phyloP scores from a whole-genome alignment of 306 rosid genomes.

The Dalbergia cochinchinensis region DNA sequence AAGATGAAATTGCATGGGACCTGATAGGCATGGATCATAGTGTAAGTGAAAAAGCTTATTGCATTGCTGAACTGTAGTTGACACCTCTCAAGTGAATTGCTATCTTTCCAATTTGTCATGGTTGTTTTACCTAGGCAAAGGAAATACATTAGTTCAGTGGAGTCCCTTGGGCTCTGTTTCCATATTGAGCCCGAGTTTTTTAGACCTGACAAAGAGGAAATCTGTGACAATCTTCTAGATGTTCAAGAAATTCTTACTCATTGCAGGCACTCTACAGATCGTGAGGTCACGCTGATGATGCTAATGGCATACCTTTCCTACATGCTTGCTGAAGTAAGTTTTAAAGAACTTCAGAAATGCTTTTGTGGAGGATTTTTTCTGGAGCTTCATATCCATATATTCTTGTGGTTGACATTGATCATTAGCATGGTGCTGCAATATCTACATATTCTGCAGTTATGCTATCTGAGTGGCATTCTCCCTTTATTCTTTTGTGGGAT shows the following conservation, averaged over 20 bases:
- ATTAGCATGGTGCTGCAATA: constrained; percentile 24
- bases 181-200: no score
- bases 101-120: neutral
- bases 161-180: no score
- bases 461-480: constrained; percentile 93
- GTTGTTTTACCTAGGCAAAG: neutral
- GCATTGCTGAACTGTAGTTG: neutral
- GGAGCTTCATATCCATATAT: constrained; percentile 28
- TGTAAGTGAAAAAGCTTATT: neutral
- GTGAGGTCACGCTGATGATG: constrained; percentile 86
- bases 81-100: neutral
- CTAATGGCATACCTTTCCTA: constrained; percentile 98
- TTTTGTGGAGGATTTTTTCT: constrained; percentile 17
- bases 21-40: neutral
- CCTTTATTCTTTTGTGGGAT: constrained; percentile 99
- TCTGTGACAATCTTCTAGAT: neutral
- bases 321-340: constrained; percentile 95
- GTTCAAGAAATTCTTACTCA: neutral
- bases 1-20: neutral
- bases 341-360: constrained; percentile 18
- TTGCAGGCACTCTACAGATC: no score
- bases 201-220: no score
- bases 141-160: neutral
- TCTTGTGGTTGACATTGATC: constrained; percentile 15
- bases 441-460: constrained; percentile 69